Evolutionary conservation across 768 basidiomycete species (phyloP), one percentile per base, ranked within the genome.

Genomic region (Leccinum incarnatum): DNA sequence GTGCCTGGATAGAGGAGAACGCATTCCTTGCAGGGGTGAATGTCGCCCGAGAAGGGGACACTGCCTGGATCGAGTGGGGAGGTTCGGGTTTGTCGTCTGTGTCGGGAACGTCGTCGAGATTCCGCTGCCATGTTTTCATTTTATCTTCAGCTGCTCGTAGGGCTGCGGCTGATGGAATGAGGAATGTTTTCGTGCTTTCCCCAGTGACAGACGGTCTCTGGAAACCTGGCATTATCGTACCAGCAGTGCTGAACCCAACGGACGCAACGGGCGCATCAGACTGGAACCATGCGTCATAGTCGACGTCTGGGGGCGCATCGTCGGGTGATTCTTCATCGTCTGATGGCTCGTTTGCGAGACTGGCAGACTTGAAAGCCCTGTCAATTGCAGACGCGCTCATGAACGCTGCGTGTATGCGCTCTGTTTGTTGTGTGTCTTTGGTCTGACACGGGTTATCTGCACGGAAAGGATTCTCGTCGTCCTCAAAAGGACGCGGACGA

Each of bases 151-250:
- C 87, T 62, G 78, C 79, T 8, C 77, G 80, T 8, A 88, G 67
- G 1, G 87, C 83, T 23, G 73, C 73, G 32, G 73, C 75, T 5
- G 86, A 87, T 1, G 87, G 87, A 19, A 85, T 65, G 10, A 77
- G 62, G n/a, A 74, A 72, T 45, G 79, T 74, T 11, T 74, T 45
- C 51, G 62, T 4, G 8, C 6, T 29, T 12, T 19, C 21, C 2
- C 53, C 53, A 7, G 25, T 42, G 32, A 58, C 7, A 15, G 64
- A 60, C 0, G 63, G 62, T 53, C 66, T 62, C 56, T 69, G 64
- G 42, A 66, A 70, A 29, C n/a, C 52, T 3, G 63, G 45, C 15
- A 61, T 54, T 10, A 63, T 61, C 52, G 69, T 64, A 7, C 68
- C 61, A 15, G 80, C 78, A 1, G 75, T 58, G 60, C 73, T 72